These are phyloP conservation scores for Calonectria hongkongensis DNA, from an alignment of 2,329 filamentous ascomycete genomes.

Conservation along the genomic window DNA sequence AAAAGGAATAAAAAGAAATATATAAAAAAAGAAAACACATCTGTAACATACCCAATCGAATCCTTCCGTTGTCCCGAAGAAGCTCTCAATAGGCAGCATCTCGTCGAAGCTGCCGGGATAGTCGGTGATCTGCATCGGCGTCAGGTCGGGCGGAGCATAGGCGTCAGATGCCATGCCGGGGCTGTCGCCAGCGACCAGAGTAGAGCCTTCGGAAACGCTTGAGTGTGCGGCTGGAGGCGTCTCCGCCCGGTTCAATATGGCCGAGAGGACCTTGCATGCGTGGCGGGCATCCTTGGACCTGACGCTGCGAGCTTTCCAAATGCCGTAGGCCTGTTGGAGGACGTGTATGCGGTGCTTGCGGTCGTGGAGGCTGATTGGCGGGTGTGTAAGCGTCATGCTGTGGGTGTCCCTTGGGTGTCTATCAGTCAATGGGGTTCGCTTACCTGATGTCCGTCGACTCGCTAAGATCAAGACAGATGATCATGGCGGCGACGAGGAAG, in stretches of 20 bases:
- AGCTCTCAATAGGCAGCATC: slow-evolving; percentile 60
- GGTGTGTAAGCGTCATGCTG: neutral
- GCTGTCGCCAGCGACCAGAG: slow-evolving; percentile 32
- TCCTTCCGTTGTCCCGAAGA: slow-evolving; percentile 58
- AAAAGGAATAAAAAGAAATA: neutral
- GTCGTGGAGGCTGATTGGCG: slow-evolving; percentile 52
- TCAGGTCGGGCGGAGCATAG: slow-evolving; percentile 35
- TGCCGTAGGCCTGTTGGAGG: slow-evolving; percentile 63
- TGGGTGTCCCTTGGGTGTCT: neutral
- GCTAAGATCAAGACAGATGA: slow-evolving; percentile 72
- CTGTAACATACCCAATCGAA: slow-evolving; percentile 64
- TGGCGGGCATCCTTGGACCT: slow-evolving; percentile 65
- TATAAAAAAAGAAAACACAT: neutral
- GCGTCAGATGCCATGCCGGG: slow-evolving; percentile 10
- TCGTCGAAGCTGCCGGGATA: slow-evolving; percentile 57
- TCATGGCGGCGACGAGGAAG: slow-evolving; percentile 76
- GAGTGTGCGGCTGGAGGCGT: slow-evolving; percentile 36
- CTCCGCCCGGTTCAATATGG: slow-evolving; percentile 64
- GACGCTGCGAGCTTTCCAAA: slow-evolving; percentile 64
- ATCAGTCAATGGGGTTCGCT: neutral
- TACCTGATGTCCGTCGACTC: slow-evolving; percentile 63
- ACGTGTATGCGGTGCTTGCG: slow-evolving; percentile 60
- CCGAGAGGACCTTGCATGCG: slow-evolving; percentile 64
- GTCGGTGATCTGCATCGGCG: slow-evolving; percentile 39
- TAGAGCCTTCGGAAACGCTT: slow-evolving; percentile 30